phyloP scores from a whole-genome alignment of 768 basidiomycete genomes.

The Lactarius akahatsu region DNA sequence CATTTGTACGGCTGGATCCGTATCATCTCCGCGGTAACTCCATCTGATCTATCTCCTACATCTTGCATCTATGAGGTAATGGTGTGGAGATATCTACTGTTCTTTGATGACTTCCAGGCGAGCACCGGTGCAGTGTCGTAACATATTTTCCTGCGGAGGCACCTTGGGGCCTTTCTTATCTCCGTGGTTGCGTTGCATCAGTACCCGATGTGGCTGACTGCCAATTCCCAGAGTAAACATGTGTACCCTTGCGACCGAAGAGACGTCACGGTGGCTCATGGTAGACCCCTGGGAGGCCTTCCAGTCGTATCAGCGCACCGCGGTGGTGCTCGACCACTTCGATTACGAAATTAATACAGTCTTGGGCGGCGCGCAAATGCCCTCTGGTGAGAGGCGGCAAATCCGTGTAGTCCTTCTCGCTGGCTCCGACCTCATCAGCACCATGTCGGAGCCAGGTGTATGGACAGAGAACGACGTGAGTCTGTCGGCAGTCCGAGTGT shows the following conservation, averaged over 20 bases:
- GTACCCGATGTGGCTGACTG: not conserved
- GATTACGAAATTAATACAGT: constrained; percentile 90
- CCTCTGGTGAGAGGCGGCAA: constrained; percentile 70
- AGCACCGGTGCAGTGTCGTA: not conserved
- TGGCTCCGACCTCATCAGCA: constrained; percentile 96
- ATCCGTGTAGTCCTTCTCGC: constrained; percentile 92
- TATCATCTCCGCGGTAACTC: constrained; percentile 10
- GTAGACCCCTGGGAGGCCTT: constrained; percentile 98
- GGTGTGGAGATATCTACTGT: not conserved
- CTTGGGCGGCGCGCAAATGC: constrained; percentile 72
- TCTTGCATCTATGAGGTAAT: constrained; percentile 10
- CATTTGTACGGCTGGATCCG: not conserved
- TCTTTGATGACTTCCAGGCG: constrained; percentile 1
- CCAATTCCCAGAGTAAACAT: constrained; percentile 62
- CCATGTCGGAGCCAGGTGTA: constrained; percentile 97
- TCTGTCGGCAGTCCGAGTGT: constrained; percentile 30
- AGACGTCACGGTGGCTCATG: constrained; percentile 94
- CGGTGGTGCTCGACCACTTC: constrained; percentile 96
- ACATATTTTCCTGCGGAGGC: not conserved
- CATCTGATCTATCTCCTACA: not conserved
- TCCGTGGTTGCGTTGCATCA: not conserved
- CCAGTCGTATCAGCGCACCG: constrained; percentile 92
- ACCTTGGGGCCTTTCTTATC: not conserved
- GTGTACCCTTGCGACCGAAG: constrained; percentile 86
- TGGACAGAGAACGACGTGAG: constrained; percentile 94